Evolutionary conservation across 2,329 filamentous ascomycete genomes (phyloP).

Genomic region (Pleochaeta shiraiana): DNA sequence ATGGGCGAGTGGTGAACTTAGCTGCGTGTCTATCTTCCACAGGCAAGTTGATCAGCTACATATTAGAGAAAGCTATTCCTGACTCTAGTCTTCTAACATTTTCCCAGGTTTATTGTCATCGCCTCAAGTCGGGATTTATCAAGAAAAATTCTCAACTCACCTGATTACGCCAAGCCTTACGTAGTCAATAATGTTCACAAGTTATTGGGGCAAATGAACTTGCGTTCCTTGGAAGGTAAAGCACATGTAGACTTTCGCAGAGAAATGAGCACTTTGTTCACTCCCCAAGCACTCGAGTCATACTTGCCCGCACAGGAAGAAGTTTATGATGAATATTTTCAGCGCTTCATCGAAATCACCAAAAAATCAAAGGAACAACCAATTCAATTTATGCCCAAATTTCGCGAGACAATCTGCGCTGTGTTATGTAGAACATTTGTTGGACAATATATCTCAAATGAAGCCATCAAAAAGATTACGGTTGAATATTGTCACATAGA

Average conservation of each 20-base stretch:
- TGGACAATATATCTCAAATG: constrained; percentile 82
- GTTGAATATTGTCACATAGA: constrained; percentile 97
- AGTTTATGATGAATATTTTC: constrained; percentile 74
- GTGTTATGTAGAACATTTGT: constrained; percentile 95
- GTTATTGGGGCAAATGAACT: constrained; percentile 77
- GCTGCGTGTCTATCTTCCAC: constrained; percentile 98
- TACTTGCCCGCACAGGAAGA: constrained; percentile 89
- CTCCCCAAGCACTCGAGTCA: constrained; percentile 61
- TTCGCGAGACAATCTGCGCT: constrained; percentile 88
- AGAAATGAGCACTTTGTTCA: constrained; percentile 87
- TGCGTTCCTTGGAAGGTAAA: constrained; percentile 94
- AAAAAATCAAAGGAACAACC: constrained; percentile 50
- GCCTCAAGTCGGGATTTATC: constrained; percentile 88
- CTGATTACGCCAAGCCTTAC: constrained; percentile 78
- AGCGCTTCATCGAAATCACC: constrained; percentile 55
- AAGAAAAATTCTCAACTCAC: constrained; percentile 92
- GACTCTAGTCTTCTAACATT: background rate
- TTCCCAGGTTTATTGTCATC: constrained; percentile 74
- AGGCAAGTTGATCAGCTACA: constrained; percentile 49
- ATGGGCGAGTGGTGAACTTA: constrained; percentile 78
- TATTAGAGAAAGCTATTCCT: background rate
- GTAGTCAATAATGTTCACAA: constrained; percentile 91
- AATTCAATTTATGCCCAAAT: constrained; percentile 70
- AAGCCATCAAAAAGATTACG: constrained; percentile 79
- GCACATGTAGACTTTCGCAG: constrained; percentile 94